Percentiles rank a stretch among this genome's conserved stretches.
phyloP scores from a whole-genome alignment of 495 filamentous ascomycete species.

The Tuber microsphaerosporum region DNA sequence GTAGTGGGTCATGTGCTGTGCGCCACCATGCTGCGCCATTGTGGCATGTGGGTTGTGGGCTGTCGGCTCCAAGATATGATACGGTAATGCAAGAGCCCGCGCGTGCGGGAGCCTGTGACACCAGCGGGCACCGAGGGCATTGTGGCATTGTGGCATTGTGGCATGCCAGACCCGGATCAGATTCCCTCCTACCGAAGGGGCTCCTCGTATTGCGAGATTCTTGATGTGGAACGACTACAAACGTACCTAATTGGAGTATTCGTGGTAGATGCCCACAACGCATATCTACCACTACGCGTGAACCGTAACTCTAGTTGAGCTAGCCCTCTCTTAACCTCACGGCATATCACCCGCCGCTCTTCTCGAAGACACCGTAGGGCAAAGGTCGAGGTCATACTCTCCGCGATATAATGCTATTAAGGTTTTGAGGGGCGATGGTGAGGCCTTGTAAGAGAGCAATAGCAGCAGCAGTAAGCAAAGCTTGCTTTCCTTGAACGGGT shows the following conservation, averaged over 20 bases:
- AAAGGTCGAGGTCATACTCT: background rate
- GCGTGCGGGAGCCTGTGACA: too few relatives aligned
- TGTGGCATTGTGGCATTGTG: too few relatives aligned
- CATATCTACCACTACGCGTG: background rate
- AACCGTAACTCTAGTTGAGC: background rate
- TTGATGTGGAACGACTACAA: background rate
- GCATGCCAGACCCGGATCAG: background rate
- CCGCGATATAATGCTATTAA: background rate
- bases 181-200: background rate
- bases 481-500: background rate
- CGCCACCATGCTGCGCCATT: background rate
- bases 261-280: background rate
- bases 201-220: background rate
- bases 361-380: background rate
- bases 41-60: background rate
- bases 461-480: background rate
- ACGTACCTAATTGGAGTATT: background rate
- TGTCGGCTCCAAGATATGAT: background rate
- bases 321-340: background rate
- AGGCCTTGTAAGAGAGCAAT: background rate
- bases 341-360: background rate
- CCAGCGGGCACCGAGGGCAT: too few relatives aligned
- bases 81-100: too few relatives aligned
- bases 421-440: background rate
- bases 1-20: background rate